Percentiles rank a stretch among this genome's conserved stretches.
Evolutionary conservation across 2,329 filamentous ascomycete genomes (phyloP).

Genomic region (Neophaeococcomyces aloes): DNA sequence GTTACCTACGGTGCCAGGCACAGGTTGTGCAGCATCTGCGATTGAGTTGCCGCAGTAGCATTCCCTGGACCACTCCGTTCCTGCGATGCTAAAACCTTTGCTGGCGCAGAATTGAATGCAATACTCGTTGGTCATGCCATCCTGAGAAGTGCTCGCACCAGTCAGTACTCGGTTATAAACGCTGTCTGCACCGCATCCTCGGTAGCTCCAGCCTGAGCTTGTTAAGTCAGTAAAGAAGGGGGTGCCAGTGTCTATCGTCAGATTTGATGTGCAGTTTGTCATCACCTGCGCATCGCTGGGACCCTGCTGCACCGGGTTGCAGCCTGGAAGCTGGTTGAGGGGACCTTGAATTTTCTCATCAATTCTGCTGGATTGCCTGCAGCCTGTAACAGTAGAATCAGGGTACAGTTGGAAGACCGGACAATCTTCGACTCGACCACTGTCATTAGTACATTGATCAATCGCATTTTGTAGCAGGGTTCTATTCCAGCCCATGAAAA

Average conservation of each 20-base stretch:
- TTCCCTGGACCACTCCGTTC: conserved; percentile 23
- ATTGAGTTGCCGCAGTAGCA: conserved; percentile 22
- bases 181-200: conserved; percentile 50
- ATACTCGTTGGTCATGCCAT: conserved; percentile 22
- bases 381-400: conserved; percentile 43
- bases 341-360: conserved; percentile 24
- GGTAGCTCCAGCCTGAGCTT: conserved; percentile 44
- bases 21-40: conserved; percentile 16
- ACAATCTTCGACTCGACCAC: conserved; percentile 51
- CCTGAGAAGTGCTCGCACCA: conserved; percentile 18
- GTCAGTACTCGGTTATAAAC: conserved; percentile 29
- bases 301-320: conserved; percentile 22
- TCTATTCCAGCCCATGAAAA: conserved; percentile 62
- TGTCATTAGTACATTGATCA: conserved; percentile 53
- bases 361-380: conserved; percentile 37
- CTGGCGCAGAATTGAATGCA: conserved; percentile 25
- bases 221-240: conserved; percentile 37
- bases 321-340: conserved; percentile 21
- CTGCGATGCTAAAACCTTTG: conserved; percentile 26
- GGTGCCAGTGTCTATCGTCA: conserved; percentile 26
- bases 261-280: conserved; percentile 27
- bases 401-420: conserved; percentile 47
- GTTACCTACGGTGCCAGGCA: conserved; percentile 21
- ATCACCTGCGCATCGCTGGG: conserved; percentile 26
- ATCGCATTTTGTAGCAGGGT: conserved; percentile 55